phyloP scores from a whole-genome alignment of 441 rosid genomes.

The Gossypium laxum region DNA sequence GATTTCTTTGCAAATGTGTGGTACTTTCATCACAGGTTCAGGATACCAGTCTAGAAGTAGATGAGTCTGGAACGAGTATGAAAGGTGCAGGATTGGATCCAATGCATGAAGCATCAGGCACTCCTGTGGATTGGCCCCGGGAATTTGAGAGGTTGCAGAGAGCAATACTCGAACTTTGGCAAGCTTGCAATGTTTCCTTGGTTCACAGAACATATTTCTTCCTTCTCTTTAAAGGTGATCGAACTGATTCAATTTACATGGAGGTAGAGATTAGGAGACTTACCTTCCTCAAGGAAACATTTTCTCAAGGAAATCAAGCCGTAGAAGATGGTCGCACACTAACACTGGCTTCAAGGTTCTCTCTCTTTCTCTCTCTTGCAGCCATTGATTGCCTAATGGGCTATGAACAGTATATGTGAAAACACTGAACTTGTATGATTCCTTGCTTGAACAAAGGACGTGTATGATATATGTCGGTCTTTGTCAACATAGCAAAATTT shows the following conservation, averaged over 20 bases:
- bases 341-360: conserved; percentile 62
- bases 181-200: conserved; percentile 64
- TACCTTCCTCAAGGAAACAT: conserved; percentile 64
- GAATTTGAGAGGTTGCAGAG: conserved; percentile 52
- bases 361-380: conserved; percentile 12
- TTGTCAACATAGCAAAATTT: neutral
- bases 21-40: conserved; percentile 25
- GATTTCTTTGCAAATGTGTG: conserved; percentile 20
- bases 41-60: conserved; percentile 28
- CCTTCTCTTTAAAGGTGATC: conserved; percentile 76
- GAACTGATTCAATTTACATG: conserved; percentile 64
- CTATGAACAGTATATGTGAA: neutral
- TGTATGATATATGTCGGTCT: neutral
- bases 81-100: conserved; percentile 61
- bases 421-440: neutral
- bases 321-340: conserved; percentile 40
- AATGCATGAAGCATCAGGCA: conserved; percentile 35
- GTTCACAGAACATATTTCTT: conserved; percentile 86
- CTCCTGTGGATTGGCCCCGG: conserved; percentile 37
- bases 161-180: conserved; percentile 66
- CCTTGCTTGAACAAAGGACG: neutral
- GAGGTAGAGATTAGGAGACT: conserved; percentile 85
- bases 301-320: conserved; percentile 45
- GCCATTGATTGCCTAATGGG: neutral
- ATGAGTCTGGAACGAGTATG: conserved; percentile 29